phyloP scores from a whole-genome alignment of 352 stramenopile species.

The Globisporangium okanoganense region DNA sequence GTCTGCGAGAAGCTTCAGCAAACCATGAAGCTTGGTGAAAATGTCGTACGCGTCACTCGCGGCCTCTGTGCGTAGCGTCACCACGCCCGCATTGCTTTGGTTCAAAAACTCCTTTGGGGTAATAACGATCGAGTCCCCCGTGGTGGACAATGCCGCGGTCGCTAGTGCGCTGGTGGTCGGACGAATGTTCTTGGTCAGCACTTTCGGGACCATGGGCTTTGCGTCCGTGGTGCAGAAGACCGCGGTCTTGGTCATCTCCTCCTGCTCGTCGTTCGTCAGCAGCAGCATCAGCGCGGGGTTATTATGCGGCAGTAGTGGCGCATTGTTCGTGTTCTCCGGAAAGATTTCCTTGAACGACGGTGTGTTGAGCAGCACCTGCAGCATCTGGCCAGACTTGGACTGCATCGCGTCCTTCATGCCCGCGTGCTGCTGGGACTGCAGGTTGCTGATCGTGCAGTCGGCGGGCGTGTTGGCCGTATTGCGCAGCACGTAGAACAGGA shows the following conservation, averaged over 20 bases:
- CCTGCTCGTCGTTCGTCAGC: constrained; percentile 67
- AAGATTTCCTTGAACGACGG: constrained; percentile 83
- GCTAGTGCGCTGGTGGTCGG: constrained; percentile 25
- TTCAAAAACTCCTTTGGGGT: constrained; percentile 60
- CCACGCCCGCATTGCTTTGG: constrained; percentile 73
- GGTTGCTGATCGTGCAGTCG: constrained; percentile 82
- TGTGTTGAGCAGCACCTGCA: constrained; percentile 75
- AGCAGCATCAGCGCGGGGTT: constrained; percentile 44
- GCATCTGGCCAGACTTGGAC: constrained; percentile 82
- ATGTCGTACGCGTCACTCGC: constrained; percentile 55
- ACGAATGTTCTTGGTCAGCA: constrained; percentile 35
- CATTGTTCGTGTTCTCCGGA: constrained; percentile 32
- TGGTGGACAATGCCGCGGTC: constrained; percentile 30
- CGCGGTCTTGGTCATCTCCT: constrained; percentile 60
- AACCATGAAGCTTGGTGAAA: constrained; percentile 71
- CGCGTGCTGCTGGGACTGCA: constrained; percentile 75
- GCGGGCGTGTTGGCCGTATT: constrained; percentile 82
- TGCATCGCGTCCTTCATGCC: constrained; percentile 86
- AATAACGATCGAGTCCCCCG: constrained; percentile 39
- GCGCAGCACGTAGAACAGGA: constrained; percentile 82
- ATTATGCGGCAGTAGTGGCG: constrained; percentile 27
- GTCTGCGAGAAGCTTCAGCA: constrained; percentile 81
- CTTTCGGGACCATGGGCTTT: constrained; percentile 57
- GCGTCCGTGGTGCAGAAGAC: constrained; percentile 73
- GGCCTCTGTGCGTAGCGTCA: constrained; percentile 58